Evolutionary conservation across 2,329 filamentous ascomycete species (phyloP).

Genomic region (Aspergillus sclerotialis): DNA sequence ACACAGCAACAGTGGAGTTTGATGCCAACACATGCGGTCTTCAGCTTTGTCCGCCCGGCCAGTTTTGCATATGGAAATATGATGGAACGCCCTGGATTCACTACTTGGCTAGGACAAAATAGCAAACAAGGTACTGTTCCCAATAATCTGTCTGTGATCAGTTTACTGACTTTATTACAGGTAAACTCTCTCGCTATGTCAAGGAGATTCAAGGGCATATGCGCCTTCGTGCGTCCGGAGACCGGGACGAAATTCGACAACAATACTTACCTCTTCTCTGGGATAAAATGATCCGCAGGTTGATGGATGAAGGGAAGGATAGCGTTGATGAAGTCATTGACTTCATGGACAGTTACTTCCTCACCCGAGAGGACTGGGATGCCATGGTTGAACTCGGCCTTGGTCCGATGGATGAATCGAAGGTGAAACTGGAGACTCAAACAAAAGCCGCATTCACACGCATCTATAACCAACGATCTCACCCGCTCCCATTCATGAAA

Average conservation of each 20-base stretch:
- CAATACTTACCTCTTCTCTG: constrained; percentile 88
- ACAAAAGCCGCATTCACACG: constrained; percentile 87
- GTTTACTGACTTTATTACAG: constrained; percentile 17
- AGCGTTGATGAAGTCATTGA: constrained; percentile 77
- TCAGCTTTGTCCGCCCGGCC: constrained; percentile 87
- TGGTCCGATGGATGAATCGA: constrained; percentile 70
- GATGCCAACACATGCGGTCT: constrained; percentile 93
- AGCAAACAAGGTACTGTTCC: constrained; percentile 65
- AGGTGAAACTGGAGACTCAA: constrained; percentile 71
- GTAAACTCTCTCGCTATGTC: constrained; percentile 66
- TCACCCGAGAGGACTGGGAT: constrained; percentile 93
- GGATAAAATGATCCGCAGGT: constrained; percentile 66
- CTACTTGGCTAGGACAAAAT: constrained; percentile 90
- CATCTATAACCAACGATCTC: constrained; percentile 77
- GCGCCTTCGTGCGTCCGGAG: constrained; percentile 81
- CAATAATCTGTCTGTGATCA: not conserved
- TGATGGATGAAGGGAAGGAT: constrained; percentile 75
- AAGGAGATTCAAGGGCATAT: constrained; percentile 97
- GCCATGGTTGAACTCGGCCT: constrained; percentile 85
- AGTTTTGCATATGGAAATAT: constrained; percentile 80
- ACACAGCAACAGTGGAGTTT: constrained; percentile 97
- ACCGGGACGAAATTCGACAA: constrained; percentile 88
- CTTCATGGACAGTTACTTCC: constrained; percentile 93
- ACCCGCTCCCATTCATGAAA: constrained; percentile 95
- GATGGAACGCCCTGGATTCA: constrained; percentile 65